Base-by-base conservation (phyloP, 2,329 filamentous ascomycete species). In the Pezicula rhizophila region DNA sequence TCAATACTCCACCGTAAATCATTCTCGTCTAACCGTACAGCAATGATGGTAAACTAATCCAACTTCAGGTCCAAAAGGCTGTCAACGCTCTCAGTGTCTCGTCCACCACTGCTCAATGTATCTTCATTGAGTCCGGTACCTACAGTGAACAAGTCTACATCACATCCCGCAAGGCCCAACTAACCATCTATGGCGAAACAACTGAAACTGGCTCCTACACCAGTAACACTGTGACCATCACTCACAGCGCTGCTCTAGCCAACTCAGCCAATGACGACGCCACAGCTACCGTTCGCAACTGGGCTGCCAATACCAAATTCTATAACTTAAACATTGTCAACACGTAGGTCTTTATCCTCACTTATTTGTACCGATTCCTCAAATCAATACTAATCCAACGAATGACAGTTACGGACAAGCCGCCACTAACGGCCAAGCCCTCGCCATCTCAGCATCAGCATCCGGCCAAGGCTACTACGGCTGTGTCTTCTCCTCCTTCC, bases 311-410 rank as follows among this genome's bases (percentile, higher is more conserved):
- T 69, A 74, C 53, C 50, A 75, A 72, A 53, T 68, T 79, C 28
- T 80, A 80, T 68, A 80, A 79, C 58, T 68, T 80, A 65, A 78
- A 80, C 58, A 63, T 78, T 1, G 68, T 66, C 31, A 77, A 77
- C 42, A 63, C 69, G 28, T 31, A 7, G 2, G 28, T 12, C 12
- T 11, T 10, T 31, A 10, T 12, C 7, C 28, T 31, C 23, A 23
- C 4, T 23, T 23, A 23, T 23, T 23, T 4, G 6, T 23, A 23
- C 6, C 23, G 1, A 23, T 23, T 5, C 23, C 6, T 23, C 23
- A 23, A 23, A 5, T 2, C 23, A 23, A 23, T 23, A 5, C 28
- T 12, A 31, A 10, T 31, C 8, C 28, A 31, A 66, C 28, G 76
- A 77, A 66, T 31, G 76, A 77, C 38, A 62, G 68, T 15, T 60